phyloP scores from a whole-genome alignment of 148 eudicot species.

The Gaultheria prostrata region DNA sequence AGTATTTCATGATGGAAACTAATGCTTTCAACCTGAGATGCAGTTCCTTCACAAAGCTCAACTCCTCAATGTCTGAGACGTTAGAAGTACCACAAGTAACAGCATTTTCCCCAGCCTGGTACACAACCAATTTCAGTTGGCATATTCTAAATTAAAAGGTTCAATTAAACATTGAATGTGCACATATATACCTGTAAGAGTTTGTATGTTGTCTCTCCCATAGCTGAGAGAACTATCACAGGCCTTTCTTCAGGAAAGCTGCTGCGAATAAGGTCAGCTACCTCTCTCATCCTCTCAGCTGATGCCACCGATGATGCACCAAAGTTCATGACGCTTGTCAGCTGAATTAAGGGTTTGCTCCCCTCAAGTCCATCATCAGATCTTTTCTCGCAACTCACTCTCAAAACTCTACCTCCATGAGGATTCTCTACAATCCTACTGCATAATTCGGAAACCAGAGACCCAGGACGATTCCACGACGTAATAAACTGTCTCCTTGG shows the following conservation, averaged over 20 bases:
- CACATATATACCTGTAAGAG: slow-evolving; percentile 53
- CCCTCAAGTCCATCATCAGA: slow-evolving; percentile 29
- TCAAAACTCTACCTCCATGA: slow-evolving; percentile 18
- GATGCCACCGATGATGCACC: slow-evolving; percentile 91
- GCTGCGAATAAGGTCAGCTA: slow-evolving; percentile 70
- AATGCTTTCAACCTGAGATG: slow-evolving; percentile 50
- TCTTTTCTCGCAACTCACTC: slow-evolving; percentile 31
- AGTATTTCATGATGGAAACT: neutral
- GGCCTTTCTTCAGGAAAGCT: slow-evolving; percentile 88
- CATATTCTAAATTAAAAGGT: neutral
- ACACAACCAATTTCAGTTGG: slow-evolving; percentile 13
- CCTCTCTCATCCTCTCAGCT: slow-evolving; percentile 81
- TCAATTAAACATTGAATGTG: neutral
- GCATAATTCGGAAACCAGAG: slow-evolving; percentile 17
- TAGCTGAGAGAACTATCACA: slow-evolving; percentile 90
- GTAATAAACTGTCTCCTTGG: slow-evolving; percentile 14
- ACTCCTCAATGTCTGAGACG: slow-evolving; percentile 65
- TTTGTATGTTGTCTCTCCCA: slow-evolving; percentile 94
- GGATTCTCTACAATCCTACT: neutral
- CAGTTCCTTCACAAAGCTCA: slow-evolving; percentile 60
- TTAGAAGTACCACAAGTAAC: slow-evolving; percentile 74
- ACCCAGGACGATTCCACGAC: slow-evolving; percentile 13
- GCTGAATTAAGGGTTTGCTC: slow-evolving; percentile 28
- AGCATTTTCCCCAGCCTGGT: slow-evolving; percentile 93
- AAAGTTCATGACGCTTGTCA: slow-evolving; percentile 89